Evolutionary conservation across 495 filamentous ascomycete genomes (phyloP), one percentile per base, ranked within the genome.

Genomic region (Sabuloglossum arenarium): DNA sequence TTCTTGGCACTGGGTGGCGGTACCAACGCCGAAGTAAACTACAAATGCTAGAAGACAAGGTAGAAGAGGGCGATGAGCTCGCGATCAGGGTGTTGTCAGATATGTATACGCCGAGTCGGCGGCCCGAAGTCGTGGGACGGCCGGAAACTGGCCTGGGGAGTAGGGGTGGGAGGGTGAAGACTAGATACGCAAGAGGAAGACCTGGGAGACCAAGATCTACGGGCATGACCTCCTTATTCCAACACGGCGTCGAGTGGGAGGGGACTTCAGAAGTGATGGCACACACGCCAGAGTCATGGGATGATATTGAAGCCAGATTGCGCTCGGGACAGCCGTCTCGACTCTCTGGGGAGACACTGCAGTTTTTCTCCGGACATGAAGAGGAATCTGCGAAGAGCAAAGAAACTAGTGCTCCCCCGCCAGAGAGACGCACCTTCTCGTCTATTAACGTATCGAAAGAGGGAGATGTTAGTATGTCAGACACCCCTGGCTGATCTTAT

Each of bases 1-100:
- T 27, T 3, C 59, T 16, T 19, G 30, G 56, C 24, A 59, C 55
- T 52, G 58, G 57, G 5, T 59, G 57, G 53, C 14, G 57, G 25
- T 27, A 25, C 25, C 27, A 58, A 27, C 37, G 37, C 24, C 43
- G 54, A 37, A 47, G n/a, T 14, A 49, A 31, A 53, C 31, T 49
- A 1, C n/a, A 32, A 56, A 37, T 31, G 53, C 53, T 37, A 27
- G 53, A 54, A 16, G 53, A 30, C 28, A 30, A 12, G 24, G 37
- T 23, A 37, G 31, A 37, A 14, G 53, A 29, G 11, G 53, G 53
- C 37, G 53, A 54, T 19, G 37, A 37, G n/a, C 24, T 29, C 23
- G 53, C 37, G 12, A 16, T 6, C 8, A 43, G 29, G 24, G 23
- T 25, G n/a, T 37, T 54, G 14, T 5, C 25, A 23, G 37, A 25